Conservation (phyloP, 441 rosid genomes). For the Biscutella laevigata region DNA sequence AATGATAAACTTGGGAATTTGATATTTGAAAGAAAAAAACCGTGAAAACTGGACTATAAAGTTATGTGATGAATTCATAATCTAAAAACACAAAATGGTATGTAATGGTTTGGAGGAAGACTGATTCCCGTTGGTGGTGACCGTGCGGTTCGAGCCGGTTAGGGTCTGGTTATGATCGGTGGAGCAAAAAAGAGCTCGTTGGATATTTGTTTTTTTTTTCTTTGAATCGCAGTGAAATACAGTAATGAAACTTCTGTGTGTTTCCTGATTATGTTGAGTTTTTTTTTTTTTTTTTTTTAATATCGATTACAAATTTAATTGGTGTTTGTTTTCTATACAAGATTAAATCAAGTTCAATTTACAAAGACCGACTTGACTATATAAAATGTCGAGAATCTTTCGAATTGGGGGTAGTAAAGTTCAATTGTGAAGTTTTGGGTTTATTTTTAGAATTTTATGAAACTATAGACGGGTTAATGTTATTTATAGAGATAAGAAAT, state of each 20-base stretch:
- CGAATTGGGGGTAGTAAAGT: too few species aligned
- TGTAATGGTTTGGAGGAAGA: slow-evolving; percentile 27
- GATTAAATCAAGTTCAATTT: not conserved
- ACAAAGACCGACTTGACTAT: too few species aligned
- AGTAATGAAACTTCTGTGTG: not conserved
- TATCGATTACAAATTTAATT: not conserved
- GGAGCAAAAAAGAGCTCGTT: slow-evolving; percentile 13
- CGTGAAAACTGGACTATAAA: slow-evolving; percentile 18
- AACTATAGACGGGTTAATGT: not conserved
- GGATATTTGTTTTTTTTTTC: slow-evolving; percentile 17
- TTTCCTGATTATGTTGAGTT: not conserved
- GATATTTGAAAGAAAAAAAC: slow-evolving; percentile 21
- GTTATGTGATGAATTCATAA: slow-evolving; percentile 28
- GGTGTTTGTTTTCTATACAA: not conserved
- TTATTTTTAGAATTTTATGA: not conserved
- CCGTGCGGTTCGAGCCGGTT: slow-evolving; percentile 12
- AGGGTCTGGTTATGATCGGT: slow-evolving; percentile 9
- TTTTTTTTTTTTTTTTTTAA: not conserved
- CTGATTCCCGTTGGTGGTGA: slow-evolving; percentile 2
- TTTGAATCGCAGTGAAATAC: slow-evolving; percentile 7
- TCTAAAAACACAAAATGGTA: slow-evolving; percentile 20
- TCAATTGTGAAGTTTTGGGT: not conserved
- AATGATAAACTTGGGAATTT: slow-evolving; percentile 17
- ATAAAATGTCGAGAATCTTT: too few species aligned
- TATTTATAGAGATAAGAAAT: not conserved